Conservation (phyloP, 805 yeast species). For the Ogataea thermomethanolica region DNA sequence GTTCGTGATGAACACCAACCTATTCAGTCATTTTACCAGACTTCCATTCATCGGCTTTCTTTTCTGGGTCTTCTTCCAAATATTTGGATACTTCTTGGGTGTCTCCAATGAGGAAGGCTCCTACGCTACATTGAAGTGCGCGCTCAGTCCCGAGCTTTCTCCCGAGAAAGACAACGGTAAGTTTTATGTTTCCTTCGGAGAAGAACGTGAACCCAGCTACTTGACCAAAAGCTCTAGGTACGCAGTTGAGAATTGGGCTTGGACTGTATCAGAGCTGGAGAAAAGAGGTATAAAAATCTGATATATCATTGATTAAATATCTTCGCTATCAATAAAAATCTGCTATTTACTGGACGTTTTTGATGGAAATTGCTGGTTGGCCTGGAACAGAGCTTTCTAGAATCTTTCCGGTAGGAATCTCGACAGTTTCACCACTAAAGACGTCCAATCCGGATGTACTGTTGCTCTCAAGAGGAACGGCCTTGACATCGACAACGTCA, state of each 20-base stretch:
- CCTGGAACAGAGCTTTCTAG: conserved; percentile 90
- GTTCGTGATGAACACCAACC: conserved; percentile 74
- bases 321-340: conserved; percentile 1
- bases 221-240: conserved; percentile 56
- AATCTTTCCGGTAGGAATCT: conserved; percentile 61
- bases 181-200: conserved; percentile 61
- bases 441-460: conserved; percentile 59
- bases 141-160: conserved; percentile 49
- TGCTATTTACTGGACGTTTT: conserved; percentile 41
- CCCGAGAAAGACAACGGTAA: conserved; percentile 63
- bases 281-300: conserved; percentile 43
- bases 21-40: conserved; percentile 73
- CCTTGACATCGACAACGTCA: conserved; percentile 53
- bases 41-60: conserved; percentile 73
- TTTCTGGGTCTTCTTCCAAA: conserved; percentile 68
- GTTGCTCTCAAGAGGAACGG: conserved; percentile 63
- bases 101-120: conserved; percentile 71
- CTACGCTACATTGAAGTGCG: conserved; percentile 58
- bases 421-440: conserved; percentile 65
- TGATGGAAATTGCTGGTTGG: conserved; percentile 78
- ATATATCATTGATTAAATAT: not conserved
- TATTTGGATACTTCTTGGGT: conserved; percentile 67
- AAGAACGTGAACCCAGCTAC: conserved; percentile 50
- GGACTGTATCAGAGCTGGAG: conserved; percentile 64
- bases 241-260: conserved; percentile 72